These are phyloP conservation scores for Dimargaris cristalligena DNA, from an alignment of 192 early-diverging fungal genomes.

Conservation along the genomic window DNA sequence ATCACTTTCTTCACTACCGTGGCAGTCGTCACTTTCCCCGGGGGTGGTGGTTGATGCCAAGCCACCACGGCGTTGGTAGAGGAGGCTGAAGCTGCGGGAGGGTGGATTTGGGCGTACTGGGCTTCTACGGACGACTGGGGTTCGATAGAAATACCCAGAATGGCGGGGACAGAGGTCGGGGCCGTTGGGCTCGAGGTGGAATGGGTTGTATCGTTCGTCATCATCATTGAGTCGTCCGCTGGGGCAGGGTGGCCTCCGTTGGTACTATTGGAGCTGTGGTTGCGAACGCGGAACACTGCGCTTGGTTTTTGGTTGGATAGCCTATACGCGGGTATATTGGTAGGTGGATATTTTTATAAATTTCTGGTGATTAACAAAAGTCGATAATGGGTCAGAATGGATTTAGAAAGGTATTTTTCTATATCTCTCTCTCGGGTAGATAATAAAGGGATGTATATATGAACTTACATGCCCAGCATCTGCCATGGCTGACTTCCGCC, in stretches of 20 bases:
- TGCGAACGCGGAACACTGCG: slow-evolving; percentile 52
- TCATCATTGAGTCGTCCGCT: slow-evolving; percentile 9
- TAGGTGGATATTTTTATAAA: too few relatives aligned
- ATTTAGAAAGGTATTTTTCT: too few relatives aligned
- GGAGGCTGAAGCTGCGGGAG: slow-evolving; percentile 17
- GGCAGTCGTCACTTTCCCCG: slow-evolving; percentile 18
- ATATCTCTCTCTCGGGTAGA: slow-evolving; percentile 12
- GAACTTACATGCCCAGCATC: slow-evolving; percentile 45
- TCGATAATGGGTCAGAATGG: too few relatives aligned
- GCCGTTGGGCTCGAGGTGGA: background rate
- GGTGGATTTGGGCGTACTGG: slow-evolving; percentile 26
- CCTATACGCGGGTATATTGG: too few relatives aligned
- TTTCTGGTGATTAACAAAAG: too few relatives aligned
- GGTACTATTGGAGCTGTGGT: background rate
- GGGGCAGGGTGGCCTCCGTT: slow-evolving; percentile 10
- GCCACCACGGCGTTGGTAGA: slow-evolving; percentile 5
- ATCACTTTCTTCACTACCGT: slow-evolving; percentile 40
- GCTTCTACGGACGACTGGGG: slow-evolving; percentile 53
- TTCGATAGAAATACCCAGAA: slow-evolving; percentile 88
- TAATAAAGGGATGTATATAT: background rate
- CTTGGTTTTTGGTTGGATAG: slow-evolving; percentile 74
- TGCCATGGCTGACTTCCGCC: slow-evolving; percentile 60
- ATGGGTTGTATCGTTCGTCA: slow-evolving; percentile 19
- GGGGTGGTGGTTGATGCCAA: slow-evolving; percentile 8
- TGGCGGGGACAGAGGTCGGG: slow-evolving; percentile 28